Conservation (phyloP, 345 rosid genomes). For the Aquilaria sinensis region DNA sequence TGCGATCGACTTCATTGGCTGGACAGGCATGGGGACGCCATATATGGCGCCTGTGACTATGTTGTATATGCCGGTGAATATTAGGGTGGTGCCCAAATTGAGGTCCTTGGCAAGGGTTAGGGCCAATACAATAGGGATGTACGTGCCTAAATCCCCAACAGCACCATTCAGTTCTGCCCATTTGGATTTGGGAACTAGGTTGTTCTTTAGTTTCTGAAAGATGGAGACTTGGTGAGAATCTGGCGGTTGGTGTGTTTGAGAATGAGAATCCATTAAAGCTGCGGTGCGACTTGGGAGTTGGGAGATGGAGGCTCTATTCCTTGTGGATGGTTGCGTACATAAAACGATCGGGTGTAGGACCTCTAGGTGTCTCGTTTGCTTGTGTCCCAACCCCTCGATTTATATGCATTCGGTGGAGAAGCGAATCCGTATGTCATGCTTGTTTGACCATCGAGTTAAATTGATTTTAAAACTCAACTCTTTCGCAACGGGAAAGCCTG, state of each 20-base stretch:
- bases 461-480: too few relatives aligned
- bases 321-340: too few relatives aligned
- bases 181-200: conserved; percentile 48
- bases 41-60: conserved; percentile 60
- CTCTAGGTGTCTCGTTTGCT: too few relatives aligned
- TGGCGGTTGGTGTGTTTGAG: conserved; percentile 1
- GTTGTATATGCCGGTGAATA: conserved; percentile 75
- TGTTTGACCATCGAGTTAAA: too few relatives aligned
- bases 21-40: conserved; percentile 94
- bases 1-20: conserved; percentile 83
- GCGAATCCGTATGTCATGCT: too few relatives aligned
- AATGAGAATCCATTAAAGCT: background rate
- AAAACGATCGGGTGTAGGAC: too few relatives aligned
- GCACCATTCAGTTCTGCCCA: conserved; percentile 77
- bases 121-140: conserved; percentile 80
- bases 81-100: conserved; percentile 68
- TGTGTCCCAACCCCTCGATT: too few relatives aligned
- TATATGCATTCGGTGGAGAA: too few relatives aligned
- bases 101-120: conserved; percentile 70
- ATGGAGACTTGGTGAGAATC: conserved; percentile 14
- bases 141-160: conserved; percentile 86
- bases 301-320: too few relatives aligned
- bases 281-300: too few relatives aligned
- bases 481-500: too few relatives aligned
- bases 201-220: conserved; percentile 31